Evolutionary conservation across 805 yeast species (phyloP).

Genomic region (Candida khao-thaluensis): DNA sequence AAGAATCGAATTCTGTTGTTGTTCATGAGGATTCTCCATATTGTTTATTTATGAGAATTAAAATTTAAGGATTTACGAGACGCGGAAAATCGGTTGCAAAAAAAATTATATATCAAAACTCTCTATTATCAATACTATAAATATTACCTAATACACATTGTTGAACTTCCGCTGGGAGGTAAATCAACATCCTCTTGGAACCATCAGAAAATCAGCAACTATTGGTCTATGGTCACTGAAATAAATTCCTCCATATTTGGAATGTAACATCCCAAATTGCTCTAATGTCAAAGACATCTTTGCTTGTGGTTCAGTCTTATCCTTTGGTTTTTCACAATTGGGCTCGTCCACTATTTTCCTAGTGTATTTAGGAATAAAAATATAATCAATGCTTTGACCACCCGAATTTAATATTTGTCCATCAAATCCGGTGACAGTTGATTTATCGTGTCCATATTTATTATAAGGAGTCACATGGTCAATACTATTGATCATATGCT

Average conservation of each 20-base stretch:
- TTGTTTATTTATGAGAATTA: slow-evolving; percentile 3
- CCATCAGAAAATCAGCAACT: slow-evolving; percentile 25
- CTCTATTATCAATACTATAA: no score
- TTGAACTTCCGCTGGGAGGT: no score
- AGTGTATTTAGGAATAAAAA: slow-evolving; percentile 28
- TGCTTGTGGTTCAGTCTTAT: slow-evolving; percentile 10
- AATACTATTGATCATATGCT: slow-evolving; percentile 19
- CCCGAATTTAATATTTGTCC: slow-evolving; percentile 24
- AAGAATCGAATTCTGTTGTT: slow-evolving; percentile 70
- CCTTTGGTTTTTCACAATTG: slow-evolving; percentile 15
- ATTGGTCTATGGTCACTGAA: slow-evolving; percentile 39
- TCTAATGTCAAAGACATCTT: slow-evolving; percentile 19
- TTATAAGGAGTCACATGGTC: slow-evolving; percentile 21
- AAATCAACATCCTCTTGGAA: neutral
- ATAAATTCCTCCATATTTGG: slow-evolving; percentile 31
- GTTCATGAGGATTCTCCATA: slow-evolving; percentile 88
- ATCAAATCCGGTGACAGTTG: slow-evolving; percentile 34
- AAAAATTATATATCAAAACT: no score
- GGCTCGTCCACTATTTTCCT: slow-evolving; percentile 10
- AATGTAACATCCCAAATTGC: slow-evolving; percentile 32
- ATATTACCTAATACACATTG: no score
- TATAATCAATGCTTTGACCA: slow-evolving; percentile 34
- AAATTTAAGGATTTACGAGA: no score
- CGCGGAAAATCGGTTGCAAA: no score
- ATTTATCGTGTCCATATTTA: slow-evolving; percentile 28